These are phyloP conservation scores for Circinella minor DNA, from an alignment of 371 early-diverging fungal genomes.

Conservation along the genomic window DNA sequence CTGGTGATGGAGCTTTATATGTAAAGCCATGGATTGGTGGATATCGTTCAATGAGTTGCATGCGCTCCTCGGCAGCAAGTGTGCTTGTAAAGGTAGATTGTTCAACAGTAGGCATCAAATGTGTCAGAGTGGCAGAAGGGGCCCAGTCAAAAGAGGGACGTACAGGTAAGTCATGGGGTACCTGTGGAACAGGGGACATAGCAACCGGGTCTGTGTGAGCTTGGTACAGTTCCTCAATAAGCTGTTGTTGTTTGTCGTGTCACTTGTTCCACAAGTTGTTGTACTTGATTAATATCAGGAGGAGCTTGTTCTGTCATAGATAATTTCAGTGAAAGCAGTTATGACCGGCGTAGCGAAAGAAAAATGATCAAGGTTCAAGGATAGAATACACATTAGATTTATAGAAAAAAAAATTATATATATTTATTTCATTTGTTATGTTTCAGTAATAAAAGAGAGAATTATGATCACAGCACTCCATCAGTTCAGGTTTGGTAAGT, in stretches of 20 bases:
- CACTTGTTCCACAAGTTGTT: slow-evolving; percentile 1
- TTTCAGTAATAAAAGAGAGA: too few species aligned
- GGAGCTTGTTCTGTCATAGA: background rate
- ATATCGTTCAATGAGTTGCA: slow-evolving; percentile 12
- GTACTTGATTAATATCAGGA: background rate
- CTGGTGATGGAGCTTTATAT: slow-evolving; percentile 5
- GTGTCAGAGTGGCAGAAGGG: background rate
- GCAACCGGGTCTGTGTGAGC: background rate
- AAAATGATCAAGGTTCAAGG: slow-evolving; percentile 9
- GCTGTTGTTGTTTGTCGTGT: slow-evolving; percentile 7
- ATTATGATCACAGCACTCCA: too few species aligned
- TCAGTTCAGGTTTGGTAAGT: too few species aligned
- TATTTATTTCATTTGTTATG: too few species aligned
- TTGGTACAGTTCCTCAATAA: background rate
- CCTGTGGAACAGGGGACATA: background rate
- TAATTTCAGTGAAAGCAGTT: background rate
- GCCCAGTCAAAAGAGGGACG: slow-evolving; percentile 17
- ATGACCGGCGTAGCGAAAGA: slow-evolving; percentile 11
- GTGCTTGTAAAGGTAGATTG: background rate
- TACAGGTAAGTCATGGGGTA: slow-evolving; percentile 13
- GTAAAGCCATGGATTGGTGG: background rate
- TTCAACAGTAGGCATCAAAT: background rate
- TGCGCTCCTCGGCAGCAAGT: slow-evolving; percentile 14
- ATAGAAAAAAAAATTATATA: too few species aligned
- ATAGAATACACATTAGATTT: too few species aligned